Conservation (phyloP, 805 yeast genomes). For the Jamesozyma spencerorum region DNA sequence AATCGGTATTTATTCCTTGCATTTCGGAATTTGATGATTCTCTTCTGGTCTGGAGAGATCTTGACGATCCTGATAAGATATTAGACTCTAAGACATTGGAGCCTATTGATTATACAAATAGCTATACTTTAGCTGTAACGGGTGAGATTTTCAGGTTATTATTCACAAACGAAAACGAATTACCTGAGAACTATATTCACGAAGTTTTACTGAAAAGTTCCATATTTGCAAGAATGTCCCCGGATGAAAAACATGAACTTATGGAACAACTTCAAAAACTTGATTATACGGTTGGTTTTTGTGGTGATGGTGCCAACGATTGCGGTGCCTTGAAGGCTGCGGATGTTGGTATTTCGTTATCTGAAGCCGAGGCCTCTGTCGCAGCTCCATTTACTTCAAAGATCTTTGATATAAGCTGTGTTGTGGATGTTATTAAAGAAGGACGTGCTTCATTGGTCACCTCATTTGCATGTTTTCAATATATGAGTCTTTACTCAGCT, state of each 20-base stretch:
- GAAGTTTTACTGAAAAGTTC: conserved; percentile 61
- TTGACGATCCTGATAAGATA: conserved; percentile 43
- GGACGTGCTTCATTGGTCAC: conserved; percentile 94
- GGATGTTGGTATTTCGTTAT: conserved; percentile 88
- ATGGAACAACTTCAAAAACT: conserved; percentile 76
- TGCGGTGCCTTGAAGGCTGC: conserved; percentile 98
- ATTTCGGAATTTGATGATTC: conserved; percentile 32
- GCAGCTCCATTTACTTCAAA: conserved; percentile 98
- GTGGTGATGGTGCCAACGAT: conserved; percentile 99
- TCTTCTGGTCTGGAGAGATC: conserved; percentile 54
- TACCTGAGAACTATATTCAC: conserved; percentile 36
- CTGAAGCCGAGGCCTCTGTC: conserved; percentile 97
- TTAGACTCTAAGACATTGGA: conserved; percentile 59
- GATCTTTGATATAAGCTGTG: conserved; percentile 85
- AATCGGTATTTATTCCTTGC: conserved; percentile 54
- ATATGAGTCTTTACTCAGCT: conserved; percentile 94
- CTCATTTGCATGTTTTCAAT: conserved; percentile 92
- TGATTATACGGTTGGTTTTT: conserved; percentile 91
- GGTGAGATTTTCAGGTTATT: conserved; percentile 85
- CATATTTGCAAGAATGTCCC: conserved; percentile 95
- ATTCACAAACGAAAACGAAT: conserved; percentile 35
- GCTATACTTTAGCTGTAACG: conserved; percentile 72
- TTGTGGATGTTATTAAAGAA: conserved; percentile 80
- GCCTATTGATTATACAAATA: conserved; percentile 33
- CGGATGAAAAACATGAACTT: conserved; percentile 95